Conservation (phyloP, 257 asterid species). For the Primulina huaijiensis region DNA sequence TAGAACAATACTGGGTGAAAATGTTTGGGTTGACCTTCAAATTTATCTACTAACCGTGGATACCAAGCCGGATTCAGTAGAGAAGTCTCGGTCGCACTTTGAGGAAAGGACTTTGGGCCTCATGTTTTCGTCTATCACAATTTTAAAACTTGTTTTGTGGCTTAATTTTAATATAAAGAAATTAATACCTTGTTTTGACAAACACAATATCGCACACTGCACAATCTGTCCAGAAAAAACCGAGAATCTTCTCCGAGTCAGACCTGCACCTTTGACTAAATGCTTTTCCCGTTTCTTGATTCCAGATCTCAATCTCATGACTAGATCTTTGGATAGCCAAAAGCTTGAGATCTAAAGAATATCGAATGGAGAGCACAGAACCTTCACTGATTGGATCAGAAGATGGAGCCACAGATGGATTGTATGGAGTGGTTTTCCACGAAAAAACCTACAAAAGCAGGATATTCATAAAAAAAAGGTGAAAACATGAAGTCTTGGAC, state of each 20-base stretch:
- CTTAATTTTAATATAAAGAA: no score
- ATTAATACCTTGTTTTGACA: slow-evolving; percentile 77
- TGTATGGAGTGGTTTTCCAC: slow-evolving; percentile 76
- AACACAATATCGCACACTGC: slow-evolving; percentile 71
- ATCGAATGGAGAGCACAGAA: slow-evolving; percentile 74
- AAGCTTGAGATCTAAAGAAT: slow-evolving; percentile 77
- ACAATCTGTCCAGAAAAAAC: slow-evolving; percentile 93
- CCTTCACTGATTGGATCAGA: slow-evolving; percentile 76
- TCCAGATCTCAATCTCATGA: slow-evolving; percentile 78
- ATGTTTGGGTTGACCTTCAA: no score
- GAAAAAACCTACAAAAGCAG: slow-evolving; percentile 60
- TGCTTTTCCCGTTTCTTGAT: slow-evolving; percentile 60
- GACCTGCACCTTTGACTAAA: slow-evolving; percentile 63
- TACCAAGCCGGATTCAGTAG: no score
- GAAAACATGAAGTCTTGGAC: slow-evolving; percentile 5
- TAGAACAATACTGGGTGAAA: no score
- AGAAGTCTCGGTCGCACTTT: no score
- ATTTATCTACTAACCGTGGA: no score
- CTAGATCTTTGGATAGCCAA: slow-evolving; percentile 85
- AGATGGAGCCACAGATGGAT: slow-evolving; percentile 58
- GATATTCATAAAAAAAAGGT: slow-evolving; percentile 24
- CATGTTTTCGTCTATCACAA: no score
- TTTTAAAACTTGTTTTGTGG: no score
- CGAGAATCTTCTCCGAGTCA: slow-evolving; percentile 79
- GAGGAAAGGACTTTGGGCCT: no score